phyloP scores from a whole-genome alignment of 2,329 filamentous ascomycete species.

The Aspergillus pseudotamarii region DNA sequence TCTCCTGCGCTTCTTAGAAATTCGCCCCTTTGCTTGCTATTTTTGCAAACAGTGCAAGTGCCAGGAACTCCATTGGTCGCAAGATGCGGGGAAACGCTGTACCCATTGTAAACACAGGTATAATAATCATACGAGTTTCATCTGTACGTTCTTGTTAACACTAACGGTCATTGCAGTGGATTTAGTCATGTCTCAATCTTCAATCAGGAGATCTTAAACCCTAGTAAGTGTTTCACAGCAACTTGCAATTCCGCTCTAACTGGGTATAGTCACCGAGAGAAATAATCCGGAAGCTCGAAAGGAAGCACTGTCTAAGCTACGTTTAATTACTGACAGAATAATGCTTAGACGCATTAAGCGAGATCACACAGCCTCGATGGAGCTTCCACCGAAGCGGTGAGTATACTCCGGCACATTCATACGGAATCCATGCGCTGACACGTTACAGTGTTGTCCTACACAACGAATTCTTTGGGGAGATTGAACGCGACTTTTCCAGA shows the following conservation, averaged over 20 bases:
- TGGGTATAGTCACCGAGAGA: constrained; percentile 56
- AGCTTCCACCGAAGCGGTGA: constrained; percentile 86
- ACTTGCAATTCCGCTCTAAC: constrained; percentile 36
- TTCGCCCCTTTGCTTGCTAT: constrained; percentile 88
- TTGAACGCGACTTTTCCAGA: constrained; percentile 91
- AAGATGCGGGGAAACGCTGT: constrained; percentile 73
- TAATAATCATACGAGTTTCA: constrained; percentile 13
- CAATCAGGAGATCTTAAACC: constrained; percentile 93
- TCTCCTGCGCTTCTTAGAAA: constrained; percentile 84
- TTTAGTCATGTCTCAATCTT: constrained; percentile 78
- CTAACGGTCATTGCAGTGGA: constrained; percentile 43
- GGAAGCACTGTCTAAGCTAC: constrained; percentile 77
- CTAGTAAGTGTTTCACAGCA: constrained; percentile 45
- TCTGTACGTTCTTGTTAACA: not conserved
- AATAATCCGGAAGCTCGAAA: constrained; percentile 58
- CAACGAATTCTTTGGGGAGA: constrained; percentile 94
- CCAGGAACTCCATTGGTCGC: constrained; percentile 78
- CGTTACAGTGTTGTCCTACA: constrained; percentile 72
- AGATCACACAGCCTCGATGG: constrained; percentile 92
- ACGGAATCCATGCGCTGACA: constrained; percentile 9
- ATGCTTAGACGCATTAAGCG: constrained; percentile 96
- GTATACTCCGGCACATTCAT: constrained; percentile 11
- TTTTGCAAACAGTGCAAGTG: constrained; percentile 88
- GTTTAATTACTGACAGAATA: constrained; percentile 85
- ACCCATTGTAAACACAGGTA: constrained; percentile 65